These are phyloP conservation scores for Erigeron canadensis DNA, from an alignment of 129 eudicot genomes.

Conservation along the genomic window DNA sequence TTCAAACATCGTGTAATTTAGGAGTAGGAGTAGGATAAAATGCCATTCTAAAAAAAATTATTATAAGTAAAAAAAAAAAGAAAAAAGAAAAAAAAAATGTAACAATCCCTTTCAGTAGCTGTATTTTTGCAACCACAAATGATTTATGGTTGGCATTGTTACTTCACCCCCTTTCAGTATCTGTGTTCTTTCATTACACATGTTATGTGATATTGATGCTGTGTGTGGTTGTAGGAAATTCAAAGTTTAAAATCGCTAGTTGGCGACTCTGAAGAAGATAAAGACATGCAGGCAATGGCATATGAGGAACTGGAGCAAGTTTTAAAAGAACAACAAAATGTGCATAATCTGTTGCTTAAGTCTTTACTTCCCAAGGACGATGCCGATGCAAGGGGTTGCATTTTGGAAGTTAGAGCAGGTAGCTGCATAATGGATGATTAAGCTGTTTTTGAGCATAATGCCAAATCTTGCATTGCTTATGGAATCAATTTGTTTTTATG, in stretches of 20 bases:
- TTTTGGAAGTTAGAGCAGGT: conserved; percentile 99
- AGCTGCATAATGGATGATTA: background rate
- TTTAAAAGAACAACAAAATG: conserved; percentile 55
- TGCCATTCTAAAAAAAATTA: no score
- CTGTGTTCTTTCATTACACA: conserved; percentile 2
- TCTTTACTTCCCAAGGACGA: conserved; percentile 90
- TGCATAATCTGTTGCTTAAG: conserved; percentile 62
- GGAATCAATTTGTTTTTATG: background rate
- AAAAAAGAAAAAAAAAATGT: no score
- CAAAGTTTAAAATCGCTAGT: conserved; percentile 51
- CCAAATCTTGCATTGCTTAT: background rate
- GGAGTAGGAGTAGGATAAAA: no score
- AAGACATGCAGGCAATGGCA: conserved; percentile 78
- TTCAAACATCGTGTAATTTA: no score
- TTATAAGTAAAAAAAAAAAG: no score
- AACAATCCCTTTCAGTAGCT: no score
- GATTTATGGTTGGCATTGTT: background rate
- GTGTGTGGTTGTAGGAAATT: conserved; percentile 56
- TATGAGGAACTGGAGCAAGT: conserved; percentile 71
- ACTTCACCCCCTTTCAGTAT: background rate
- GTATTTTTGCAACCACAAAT: no score
- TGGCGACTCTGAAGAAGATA: conserved; percentile 71
- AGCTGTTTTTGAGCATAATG: background rate
- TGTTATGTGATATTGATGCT: conserved; percentile 13
- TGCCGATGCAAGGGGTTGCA: conserved; percentile 97